Evolutionary conservation across 2,329 filamentous ascomycete species (phyloP).

Genomic region (Ploettnerulaceae sp.): DNA sequence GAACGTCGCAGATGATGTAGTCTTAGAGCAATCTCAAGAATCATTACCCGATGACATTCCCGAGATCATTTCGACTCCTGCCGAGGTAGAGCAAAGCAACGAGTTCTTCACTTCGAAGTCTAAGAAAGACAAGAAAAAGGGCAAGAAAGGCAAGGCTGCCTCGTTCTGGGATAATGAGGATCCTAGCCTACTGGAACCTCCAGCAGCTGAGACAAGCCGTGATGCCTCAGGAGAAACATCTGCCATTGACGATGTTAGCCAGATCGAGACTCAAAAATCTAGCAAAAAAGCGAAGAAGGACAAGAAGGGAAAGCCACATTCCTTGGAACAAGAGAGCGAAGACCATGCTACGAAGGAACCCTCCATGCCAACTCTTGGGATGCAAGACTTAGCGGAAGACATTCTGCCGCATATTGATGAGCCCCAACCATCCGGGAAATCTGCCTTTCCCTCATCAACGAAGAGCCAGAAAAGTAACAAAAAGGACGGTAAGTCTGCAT

Average conservation of each 20-base stretch:
- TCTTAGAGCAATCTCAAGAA: background rate
- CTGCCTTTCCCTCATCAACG: slow-evolving; percentile 14
- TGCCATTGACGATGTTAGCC: background rate
- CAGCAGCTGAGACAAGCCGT: background rate
- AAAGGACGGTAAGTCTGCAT: slow-evolving; percentile 13
- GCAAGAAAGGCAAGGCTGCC: slow-evolving; percentile 23
- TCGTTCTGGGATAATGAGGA: slow-evolving; percentile 14
- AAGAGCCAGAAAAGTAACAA: slow-evolving; percentile 32
- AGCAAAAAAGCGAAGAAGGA: slow-evolving; percentile 1
- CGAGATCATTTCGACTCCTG: background rate
- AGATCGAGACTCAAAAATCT: slow-evolving; percentile 5
- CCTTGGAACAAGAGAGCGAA: slow-evolving; percentile 1
- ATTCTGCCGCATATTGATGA: background rate
- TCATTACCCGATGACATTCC: background rate
- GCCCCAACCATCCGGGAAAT: slow-evolving; percentile 1
- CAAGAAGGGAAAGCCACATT: slow-evolving; percentile 6
- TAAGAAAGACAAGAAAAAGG: slow-evolving; percentile 42
- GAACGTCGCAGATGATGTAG: background rate
- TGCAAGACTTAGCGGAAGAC: slow-evolving; percentile 2
- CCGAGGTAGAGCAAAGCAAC: slow-evolving; percentile 11
- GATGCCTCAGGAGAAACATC: background rate
- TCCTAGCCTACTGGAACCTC: background rate
- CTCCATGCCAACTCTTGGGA: background rate
- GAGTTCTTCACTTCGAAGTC: slow-evolving; percentile 22
- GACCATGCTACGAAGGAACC: background rate